Conservation (phyloP, 129 eudicot species). For the Chrysanthemum lavandulifolium region DNA sequence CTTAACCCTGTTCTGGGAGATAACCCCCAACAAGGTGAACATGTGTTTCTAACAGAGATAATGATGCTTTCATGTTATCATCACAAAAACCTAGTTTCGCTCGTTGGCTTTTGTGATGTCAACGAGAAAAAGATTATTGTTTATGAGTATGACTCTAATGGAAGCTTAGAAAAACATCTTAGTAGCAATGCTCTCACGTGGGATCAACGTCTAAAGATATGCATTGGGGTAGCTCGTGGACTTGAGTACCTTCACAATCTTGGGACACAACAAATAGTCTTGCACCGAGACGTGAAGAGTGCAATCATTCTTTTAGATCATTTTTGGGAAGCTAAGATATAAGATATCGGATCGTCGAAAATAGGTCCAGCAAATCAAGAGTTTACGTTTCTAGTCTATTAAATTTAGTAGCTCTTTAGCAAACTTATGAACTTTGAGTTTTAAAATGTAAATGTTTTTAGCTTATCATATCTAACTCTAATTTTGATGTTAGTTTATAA, state of each 20-base stretch:
- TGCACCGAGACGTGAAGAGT: conserved; percentile 22
- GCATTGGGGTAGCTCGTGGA: conserved; percentile 3
- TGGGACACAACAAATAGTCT: conserved; percentile 22
- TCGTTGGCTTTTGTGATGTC: conserved; percentile 16
- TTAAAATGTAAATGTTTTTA: too few relatives aligned
- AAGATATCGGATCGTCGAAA: conserved; percentile 14
- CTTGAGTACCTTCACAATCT: conserved; percentile 17
- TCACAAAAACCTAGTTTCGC: conserved; percentile 19
- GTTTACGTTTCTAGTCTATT: conserved; percentile 15
- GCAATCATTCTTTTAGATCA: conserved; percentile 6
- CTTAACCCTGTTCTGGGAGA: too few relatives aligned
- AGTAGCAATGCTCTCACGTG: background rate
- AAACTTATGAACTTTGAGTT: too few relatives aligned
- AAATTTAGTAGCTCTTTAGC: too few relatives aligned
- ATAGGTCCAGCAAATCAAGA: conserved; percentile 18
- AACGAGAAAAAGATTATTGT: conserved; percentile 13
- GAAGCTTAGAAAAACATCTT: conserved; percentile 23
- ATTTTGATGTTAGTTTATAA: too few relatives aligned
- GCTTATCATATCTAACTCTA: too few relatives aligned
- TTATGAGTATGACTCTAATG: conserved; percentile 14
- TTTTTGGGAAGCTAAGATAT: conserved; percentile 21
- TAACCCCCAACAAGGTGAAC: conserved; percentile 25
- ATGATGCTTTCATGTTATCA: conserved; percentile 20
- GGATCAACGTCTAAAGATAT: conserved; percentile 15
- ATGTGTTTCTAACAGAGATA: conserved; percentile 11